Base-by-base conservation (phyloP, 176 grass and related monocot genomes). In the Musa acuminata region DNA sequence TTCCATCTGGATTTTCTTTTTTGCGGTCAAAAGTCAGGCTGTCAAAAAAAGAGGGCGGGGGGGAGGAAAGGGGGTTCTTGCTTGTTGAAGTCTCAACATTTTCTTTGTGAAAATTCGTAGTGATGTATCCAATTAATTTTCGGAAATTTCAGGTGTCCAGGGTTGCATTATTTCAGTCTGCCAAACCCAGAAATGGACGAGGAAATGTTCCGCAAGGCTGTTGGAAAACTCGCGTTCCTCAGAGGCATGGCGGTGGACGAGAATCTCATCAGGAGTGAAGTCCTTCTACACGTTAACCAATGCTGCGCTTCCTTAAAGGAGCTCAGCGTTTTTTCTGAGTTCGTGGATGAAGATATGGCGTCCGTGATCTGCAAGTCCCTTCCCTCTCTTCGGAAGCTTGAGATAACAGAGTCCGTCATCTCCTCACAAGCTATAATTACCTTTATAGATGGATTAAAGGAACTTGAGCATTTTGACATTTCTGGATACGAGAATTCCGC, bases 201-300 rank as follows among this genome's bases (percentile, higher is more conserved):
- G 1, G 71, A 77, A 70, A 43, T 74, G 26, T 92, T 92, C 60
- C 84, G 78, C 51, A 55, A 51, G 29, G 83, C 55, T 8, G 78
- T 88, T 66, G 25, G 62, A 55, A 81, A 75, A 77, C 65, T 92
- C 35, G 59, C 70, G 69, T 77, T 80, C 0, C 83, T 92, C 50
- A 88, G 81, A 51, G 89, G 89, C 81, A 88, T 92, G 89, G 85
- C 83, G 11, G 83, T 92, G 66, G 78, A 86, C 75, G 86, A 92
- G 78, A 64, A 54, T 74, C 75, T 92, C 19, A 66, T 92, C 54
- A 79, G 51, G 1, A 51, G 55, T 1, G 72, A 92, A 62, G 81
- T 83, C 19, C 89, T 92, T 69, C 67, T 64, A 48, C 81, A 88
- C 77, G 81, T 88, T 55, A 52, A 77, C 16, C 75, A 80, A 14